Percentiles rank a stretch among this genome's conserved stretches.
Conservation (phyloP, 106 monocot species). For the Amphibolis antarctica region DNA sequence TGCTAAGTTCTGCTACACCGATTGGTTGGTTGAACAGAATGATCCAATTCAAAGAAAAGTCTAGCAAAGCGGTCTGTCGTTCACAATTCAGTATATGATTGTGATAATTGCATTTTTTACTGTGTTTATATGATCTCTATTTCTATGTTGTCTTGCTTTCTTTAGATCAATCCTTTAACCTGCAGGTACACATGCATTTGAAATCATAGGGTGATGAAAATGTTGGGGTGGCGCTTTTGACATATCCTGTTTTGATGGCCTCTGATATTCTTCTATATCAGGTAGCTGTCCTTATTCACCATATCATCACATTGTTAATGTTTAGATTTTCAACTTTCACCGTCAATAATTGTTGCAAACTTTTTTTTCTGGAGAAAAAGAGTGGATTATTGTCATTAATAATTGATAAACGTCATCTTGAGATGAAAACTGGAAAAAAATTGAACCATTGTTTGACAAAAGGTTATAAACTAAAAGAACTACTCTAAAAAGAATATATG, state of each 20-base stretch:
- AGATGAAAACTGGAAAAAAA: too few species aligned
- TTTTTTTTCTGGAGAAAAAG: too few species aligned
- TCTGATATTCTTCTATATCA: constrained; percentile 97
- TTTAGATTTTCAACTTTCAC: background rate
- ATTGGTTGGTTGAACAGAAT: constrained; percentile 93
- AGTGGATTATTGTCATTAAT: too few species aligned
- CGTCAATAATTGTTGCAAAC: background rate
- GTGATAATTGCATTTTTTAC: too few species aligned
- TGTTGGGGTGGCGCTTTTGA: constrained; percentile 86
- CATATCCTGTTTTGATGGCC: constrained; percentile 98
- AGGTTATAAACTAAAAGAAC: too few species aligned
- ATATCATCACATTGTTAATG: background rate
- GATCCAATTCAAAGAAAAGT: constrained; percentile 99
- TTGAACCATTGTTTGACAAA: too few species aligned
- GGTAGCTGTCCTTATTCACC: constrained; percentile 23
- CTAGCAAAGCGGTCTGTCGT: constrained; percentile 59
- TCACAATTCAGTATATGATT: too few species aligned
- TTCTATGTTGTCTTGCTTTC: constrained; percentile 5
- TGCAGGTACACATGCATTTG: background rate
- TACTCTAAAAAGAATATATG: too few species aligned
- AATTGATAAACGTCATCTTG: too few species aligned
- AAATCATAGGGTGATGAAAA: constrained; percentile 77
- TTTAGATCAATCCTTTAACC: too few species aligned
- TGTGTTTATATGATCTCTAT: too few species aligned
- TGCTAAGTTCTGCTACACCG: constrained; percentile 74